Base-by-base conservation (phyloP, 2,329 filamentous ascomycete species). In the Diaporthe vexans region DNA sequence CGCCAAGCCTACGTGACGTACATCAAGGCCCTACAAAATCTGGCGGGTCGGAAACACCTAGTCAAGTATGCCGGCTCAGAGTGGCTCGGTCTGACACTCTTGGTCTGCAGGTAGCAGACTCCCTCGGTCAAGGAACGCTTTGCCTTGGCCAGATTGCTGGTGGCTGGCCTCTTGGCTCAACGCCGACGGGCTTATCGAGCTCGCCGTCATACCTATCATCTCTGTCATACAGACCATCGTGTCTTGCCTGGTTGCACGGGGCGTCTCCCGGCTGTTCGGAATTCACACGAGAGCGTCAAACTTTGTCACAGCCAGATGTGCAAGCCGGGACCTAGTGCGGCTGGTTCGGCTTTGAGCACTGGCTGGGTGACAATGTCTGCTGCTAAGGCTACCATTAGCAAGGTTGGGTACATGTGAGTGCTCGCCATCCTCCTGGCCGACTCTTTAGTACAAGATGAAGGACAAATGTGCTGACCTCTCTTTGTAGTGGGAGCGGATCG, bases 261-360 rank as follows among this genome's bases (percentile, higher is more conserved):
- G 89, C 17, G 90, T 98, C 72, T 91, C 94, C 24, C 93, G 90
- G 83, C 86, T 91, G 63, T 97, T 95, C 82, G 88, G 94, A 21
- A 95, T 99, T 84, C 91, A 91, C 79, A 95, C 94, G 83, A 91
- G 95, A 76, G 94, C 95, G 56, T 91, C 93, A 77, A 99, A 99
- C 85, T 99, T 99, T 81, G 94, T 99, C 56, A 94, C 95, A 43
- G 97, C 97, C 71, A 99, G 99, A 97, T 95, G 94, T 52, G 90
- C 83, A 77, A 58, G 79, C 76, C 15, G 13, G 33, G 9, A 46
- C 35, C 58, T 33, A 52, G 33, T n/a, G 19, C 48, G 29, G 26
- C 24, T 40, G 10, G 24, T 56, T 33, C 43, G 9, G 21, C 46
- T 24, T 21, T 3, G 35, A 21, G 3, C 9, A 3, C 10, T 2